These are phyloP conservation scores for Apiospora sp. DNA, from an alignment of 2,329 filamentous ascomycete genomes.

Conservation along the genomic window DNA sequence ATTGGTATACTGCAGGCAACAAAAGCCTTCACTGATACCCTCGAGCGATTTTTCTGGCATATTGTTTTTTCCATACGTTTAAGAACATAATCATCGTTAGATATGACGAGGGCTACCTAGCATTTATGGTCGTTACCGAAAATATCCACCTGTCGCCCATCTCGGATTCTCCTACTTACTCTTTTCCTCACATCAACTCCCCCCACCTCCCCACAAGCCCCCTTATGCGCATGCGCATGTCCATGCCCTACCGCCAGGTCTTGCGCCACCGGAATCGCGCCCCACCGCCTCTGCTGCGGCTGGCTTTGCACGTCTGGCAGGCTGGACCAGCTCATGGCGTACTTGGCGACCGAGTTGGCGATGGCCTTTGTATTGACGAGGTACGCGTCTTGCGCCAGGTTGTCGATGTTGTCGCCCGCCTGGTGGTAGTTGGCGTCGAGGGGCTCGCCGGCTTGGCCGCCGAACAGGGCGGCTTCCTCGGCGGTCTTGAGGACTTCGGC, in stretches of 20 bases:
- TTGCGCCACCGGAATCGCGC: background rate
- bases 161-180: background rate
- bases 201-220: conserved; percentile 24
- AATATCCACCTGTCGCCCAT: background rate
- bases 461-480: conserved; percentile 61
- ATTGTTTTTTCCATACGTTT: no score
- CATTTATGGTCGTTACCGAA: no score
- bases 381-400: conserved; percentile 42
- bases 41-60: no score
- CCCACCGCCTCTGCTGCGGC: conserved; percentile 25
- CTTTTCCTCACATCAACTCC: background rate
- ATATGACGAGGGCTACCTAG: no score
- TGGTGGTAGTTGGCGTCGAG: conserved; percentile 44
- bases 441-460: conserved; percentile 55
- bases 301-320: conserved; percentile 23
- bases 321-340: conserved; percentile 24
- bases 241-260: background rate
- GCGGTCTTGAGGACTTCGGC: conserved; percentile 66
- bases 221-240: conserved; percentile 24
- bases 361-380: conserved; percentile 39
- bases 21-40: no score
- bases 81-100: no score
- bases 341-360: conserved; percentile 29
- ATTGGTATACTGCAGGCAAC: no score
- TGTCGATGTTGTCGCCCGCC: conserved; percentile 43